Evolutionary conservation across 1,284 basidiomycete species (phyloP), one percentile per base, ranked within the genome.

Genomic region (Bondarzewia mesenterica): DNA sequence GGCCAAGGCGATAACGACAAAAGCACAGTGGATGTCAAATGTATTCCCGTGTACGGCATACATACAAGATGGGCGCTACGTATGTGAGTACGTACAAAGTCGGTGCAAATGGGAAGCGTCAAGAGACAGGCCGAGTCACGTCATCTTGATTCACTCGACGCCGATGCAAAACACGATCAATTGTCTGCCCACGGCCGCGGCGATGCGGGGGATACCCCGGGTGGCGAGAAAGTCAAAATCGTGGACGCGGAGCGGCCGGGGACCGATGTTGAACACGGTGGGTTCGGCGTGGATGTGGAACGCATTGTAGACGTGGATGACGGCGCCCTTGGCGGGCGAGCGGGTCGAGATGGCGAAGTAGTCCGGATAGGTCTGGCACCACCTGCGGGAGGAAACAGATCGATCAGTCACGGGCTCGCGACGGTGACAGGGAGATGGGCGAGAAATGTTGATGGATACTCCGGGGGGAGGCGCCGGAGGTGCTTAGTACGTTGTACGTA

Each of bases 211-310:
- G 52, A 79, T 78, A 26, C 77, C 75, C 26, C 65, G 65, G 29
- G 71, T 55, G 7, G 73, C 70, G 46, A 89, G 61, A 65, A 88
- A 90, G 65, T 89, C 86, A 57, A 90, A 87, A 59, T 86, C 82
- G 42, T 75, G 72, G 35, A 89, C 70, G 51, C 73, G 71, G 60
- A 82, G 74, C 16, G 86, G 86, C 21, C 74, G 73, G 21, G 77
- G 69, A 20, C 73, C 73, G 46, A 89, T 59, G 40, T 65, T 64
- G 46, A 87, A 76, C 15, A 71, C 63, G 8, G 74, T 78, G 20
- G 86, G 83, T 53, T 77, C 74, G 21, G 82, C 75, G 42, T 82
- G 73, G 12, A 79, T 63, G 61, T 82, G 85, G 45, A 71, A 69
- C 39, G 72, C 68, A 55, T 84, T 84, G 65, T 85, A 75, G 32